A percentile compares a stretch with the other conserved stretches of the same genome.
Conservation (phyloP, 83 land plant genomes). For the Picea abies region DNA sequence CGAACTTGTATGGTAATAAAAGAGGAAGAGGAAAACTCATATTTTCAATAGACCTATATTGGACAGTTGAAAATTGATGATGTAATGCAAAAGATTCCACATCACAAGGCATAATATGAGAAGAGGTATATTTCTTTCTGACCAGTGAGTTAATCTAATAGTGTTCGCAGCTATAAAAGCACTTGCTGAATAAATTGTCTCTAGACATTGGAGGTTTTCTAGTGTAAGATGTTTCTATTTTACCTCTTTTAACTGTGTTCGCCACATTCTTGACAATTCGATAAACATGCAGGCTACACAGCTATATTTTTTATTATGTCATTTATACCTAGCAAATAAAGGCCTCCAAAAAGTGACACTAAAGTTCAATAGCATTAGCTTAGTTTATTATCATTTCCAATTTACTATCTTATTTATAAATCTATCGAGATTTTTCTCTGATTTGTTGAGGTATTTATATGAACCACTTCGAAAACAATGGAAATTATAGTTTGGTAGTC, state of each 20-base stretch:
- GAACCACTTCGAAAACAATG: no score
- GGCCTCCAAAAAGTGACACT: not conserved
- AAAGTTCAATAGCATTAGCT: not conserved
- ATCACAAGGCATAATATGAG: conserved; percentile 65
- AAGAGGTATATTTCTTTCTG: conserved; percentile 40
- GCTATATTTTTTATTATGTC: not conserved
- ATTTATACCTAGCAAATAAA: not conserved
- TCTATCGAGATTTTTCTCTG: no score
- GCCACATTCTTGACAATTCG: not conserved
- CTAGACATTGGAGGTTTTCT: not conserved
- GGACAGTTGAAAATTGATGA: conserved; percentile 72
- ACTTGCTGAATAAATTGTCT: not conserved
- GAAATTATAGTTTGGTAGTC: no score
- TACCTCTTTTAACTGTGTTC: not conserved
- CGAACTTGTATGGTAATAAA: no score
- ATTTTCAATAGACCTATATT: conserved; percentile 78
- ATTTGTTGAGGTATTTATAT: no score
- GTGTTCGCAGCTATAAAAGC: not conserved
- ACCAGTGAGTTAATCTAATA: not conserved
- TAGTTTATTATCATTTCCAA: no score
- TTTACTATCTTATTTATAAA: no score
- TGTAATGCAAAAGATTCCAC: conserved; percentile 79
- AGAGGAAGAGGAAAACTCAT: conserved; percentile 86
- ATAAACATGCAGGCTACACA: not conserved
- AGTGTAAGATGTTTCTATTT: not conserved